Evolutionary conservation across 129 eudicot genomes (phyloP).

Genomic region (Scalesia atractyloides): DNA sequence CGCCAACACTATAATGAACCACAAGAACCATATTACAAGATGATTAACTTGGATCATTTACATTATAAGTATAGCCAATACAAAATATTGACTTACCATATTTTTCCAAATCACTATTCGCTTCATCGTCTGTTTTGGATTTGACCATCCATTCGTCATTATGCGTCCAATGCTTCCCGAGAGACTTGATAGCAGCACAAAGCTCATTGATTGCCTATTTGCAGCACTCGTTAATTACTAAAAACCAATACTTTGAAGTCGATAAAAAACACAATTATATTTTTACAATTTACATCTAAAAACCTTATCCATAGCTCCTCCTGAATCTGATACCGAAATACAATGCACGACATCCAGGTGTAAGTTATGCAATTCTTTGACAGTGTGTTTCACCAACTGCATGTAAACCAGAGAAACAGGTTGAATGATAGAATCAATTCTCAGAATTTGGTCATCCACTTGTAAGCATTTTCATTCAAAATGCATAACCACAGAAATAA

Average conservation of each 20-base stretch:
- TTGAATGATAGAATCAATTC: neutral
- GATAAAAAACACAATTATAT: neutral
- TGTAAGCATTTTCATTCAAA: neutral
- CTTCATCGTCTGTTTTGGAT: conserved; percentile 37
- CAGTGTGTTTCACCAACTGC: conserved; percentile 69
- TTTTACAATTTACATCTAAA: conserved; percentile 1
- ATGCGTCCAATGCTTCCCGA: conserved; percentile 68
- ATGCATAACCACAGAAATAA: neutral
- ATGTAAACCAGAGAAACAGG: neutral
- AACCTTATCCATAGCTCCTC: conserved; percentile 66
- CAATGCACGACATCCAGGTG: conserved; percentile 51
- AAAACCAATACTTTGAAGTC: conserved; percentile 4
- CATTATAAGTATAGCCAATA: neutral
- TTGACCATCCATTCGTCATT: conserved; percentile 64
- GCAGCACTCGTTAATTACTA: conserved; percentile 16
- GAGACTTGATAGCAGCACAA: conserved; percentile 63
- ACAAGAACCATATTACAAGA: conserved; percentile 23
- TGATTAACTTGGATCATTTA: neutral
- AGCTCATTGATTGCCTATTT: conserved; percentile 64
- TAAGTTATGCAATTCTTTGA: conserved; percentile 59
- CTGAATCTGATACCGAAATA: conserved; percentile 37
- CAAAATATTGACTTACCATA: conserved; percentile 55
- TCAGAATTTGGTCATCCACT: conserved; percentile 4
- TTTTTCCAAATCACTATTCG: conserved; percentile 48
- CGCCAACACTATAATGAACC: conserved; percentile 44